Conservation (phyloP, 2,329 filamentous ascomycete genomes). For the Monosporascus ibericus region DNA sequence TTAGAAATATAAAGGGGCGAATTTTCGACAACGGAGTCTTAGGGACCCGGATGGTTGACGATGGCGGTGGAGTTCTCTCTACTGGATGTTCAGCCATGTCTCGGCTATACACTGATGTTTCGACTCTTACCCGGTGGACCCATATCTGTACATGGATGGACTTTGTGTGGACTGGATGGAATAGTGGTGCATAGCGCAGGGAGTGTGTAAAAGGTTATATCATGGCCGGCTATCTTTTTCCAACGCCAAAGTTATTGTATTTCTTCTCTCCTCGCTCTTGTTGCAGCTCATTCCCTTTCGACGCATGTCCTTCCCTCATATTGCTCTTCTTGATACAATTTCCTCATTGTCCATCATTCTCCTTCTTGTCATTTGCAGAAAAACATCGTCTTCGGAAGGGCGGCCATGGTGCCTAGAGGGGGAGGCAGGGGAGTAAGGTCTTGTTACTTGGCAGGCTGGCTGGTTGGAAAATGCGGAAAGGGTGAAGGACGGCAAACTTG, state of each 20-base stretch:
- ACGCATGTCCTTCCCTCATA: conserved; percentile 10
- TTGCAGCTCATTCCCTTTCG: conserved; percentile 11
- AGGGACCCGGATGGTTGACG: conserved; percentile 17
- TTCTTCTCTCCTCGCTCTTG: conserved; percentile 16
- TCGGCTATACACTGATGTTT: conserved; percentile 23
- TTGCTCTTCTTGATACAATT: conserved; percentile 11
- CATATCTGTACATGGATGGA: conserved; percentile 22
- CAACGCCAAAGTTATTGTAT: conserved; percentile 20
- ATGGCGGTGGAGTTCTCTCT: conserved; percentile 11
- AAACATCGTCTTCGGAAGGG: background rate
- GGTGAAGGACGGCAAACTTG: background rate
- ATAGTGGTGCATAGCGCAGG: conserved; percentile 30
- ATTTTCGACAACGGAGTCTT: conserved; percentile 17
- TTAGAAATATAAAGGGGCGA: conserved; percentile 32
- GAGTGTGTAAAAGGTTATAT: conserved; percentile 28
- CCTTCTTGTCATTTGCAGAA: conserved; percentile 12
- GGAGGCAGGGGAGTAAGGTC: conserved; percentile 1
- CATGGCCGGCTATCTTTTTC: conserved; percentile 25
- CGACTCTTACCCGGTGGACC: conserved; percentile 18
- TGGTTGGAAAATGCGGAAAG: background rate
- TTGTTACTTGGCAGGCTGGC: background rate
- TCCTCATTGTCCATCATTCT: conserved; percentile 8
- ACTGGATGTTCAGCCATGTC: conserved; percentile 19
- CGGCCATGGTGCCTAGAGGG: background rate
- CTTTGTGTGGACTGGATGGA: conserved; percentile 24